Percentiles rank a stretch among this genome's conserved stretches.
Conservation (phyloP, 75 land plant species). For the Pinus albicaulis region DNA sequence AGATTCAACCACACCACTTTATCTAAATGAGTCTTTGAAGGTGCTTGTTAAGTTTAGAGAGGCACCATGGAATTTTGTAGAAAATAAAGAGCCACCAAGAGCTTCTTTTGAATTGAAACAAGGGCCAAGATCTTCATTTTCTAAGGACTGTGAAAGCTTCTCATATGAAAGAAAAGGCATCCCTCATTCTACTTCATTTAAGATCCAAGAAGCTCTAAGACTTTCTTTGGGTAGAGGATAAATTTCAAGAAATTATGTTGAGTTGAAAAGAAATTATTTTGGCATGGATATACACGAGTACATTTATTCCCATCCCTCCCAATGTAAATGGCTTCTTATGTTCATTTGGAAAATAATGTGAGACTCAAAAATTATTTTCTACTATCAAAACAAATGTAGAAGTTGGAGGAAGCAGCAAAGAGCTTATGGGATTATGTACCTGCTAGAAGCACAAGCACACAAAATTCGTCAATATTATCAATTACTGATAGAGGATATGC, state of each 20-base stretch:
- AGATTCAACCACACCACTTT: slow-evolving; percentile 15
- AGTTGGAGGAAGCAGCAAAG: no score
- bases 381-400: no score
- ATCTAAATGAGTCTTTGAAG: slow-evolving; percentile 41
- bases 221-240: slow-evolving; percentile 62
- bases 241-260: slow-evolving; percentile 8
- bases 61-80: slow-evolving; percentile 30
- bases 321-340: no score
- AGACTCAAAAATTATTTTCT: no score
- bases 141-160: slow-evolving; percentile 41
- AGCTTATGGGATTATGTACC: no score
- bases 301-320: no score
- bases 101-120: slow-evolving; percentile 33
- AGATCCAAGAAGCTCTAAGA: slow-evolving; percentile 51
- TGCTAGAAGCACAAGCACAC: no score
- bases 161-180: slow-evolving; percentile 62
- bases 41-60: slow-evolving; percentile 47
- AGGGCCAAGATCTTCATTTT: slow-evolving; percentile 14
- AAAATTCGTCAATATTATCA: no score
- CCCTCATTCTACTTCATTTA: slow-evolving; percentile 29
- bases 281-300: not conserved
- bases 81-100: slow-evolving; percentile 28
- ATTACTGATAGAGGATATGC: no score
- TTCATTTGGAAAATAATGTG: no score
- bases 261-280: not conserved